phyloP scores from a whole-genome alignment of 306 rosid species.

The Acacia acuminata region DNA sequence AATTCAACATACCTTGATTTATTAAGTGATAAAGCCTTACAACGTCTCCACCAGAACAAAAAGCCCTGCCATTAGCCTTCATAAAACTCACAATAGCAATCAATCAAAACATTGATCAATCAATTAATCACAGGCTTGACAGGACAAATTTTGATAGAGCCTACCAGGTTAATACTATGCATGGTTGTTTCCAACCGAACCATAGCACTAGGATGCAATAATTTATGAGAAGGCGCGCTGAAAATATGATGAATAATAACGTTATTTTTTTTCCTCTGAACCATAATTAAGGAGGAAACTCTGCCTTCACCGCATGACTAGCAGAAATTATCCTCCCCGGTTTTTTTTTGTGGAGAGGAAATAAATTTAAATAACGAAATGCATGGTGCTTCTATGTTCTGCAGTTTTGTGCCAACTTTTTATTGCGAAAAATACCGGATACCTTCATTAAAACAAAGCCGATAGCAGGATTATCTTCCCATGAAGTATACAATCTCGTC shows the following conservation, averaged over 20 bases:
- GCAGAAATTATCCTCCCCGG: not conserved
- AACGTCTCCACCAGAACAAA: constrained; percentile 88
- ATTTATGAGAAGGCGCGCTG: not conserved
- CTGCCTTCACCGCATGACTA: not conserved
- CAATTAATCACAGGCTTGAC: not conserved
- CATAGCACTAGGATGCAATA: not conserved
- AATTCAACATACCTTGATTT: constrained; percentile 61
- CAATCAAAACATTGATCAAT: constrained; percentile 34
- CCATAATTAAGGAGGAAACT: not conserved
- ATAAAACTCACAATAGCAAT: constrained; percentile 38
- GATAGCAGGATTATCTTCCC: constrained; percentile 91
- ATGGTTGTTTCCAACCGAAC: not conserved
- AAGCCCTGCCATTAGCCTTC: constrained; percentile 92
- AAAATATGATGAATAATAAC: not conserved
- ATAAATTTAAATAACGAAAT: not conserved
- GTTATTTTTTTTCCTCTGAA: not conserved
- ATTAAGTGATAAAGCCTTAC: constrained; percentile 64
- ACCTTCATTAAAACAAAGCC: constrained; percentile 96
- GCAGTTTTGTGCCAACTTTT: constrained; percentile 10
- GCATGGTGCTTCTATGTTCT: not conserved
- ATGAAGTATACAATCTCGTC: constrained; percentile 86
- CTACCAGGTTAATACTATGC: not conserved
- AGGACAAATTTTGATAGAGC: not conserved
- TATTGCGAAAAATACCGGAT: constrained; percentile 13
- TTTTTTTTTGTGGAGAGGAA: not conserved